These are phyloP conservation scores for Raddia guianensis DNA, from an alignment of 176 grass and related monocot genomes.

Conservation along the genomic window DNA sequence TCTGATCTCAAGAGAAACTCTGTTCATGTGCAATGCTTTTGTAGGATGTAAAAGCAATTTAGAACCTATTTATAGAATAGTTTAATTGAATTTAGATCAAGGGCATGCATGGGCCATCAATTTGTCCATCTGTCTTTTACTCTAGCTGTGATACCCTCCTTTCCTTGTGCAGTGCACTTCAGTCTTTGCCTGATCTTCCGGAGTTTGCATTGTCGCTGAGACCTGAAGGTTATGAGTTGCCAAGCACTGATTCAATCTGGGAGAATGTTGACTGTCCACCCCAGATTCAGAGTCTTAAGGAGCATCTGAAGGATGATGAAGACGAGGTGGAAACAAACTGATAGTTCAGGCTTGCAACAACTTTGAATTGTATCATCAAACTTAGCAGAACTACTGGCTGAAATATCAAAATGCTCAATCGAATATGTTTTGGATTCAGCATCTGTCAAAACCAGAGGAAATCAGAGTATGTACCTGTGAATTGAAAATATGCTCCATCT, in stretches of 20 bases:
- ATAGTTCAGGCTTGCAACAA: slow-evolving; percentile 26
- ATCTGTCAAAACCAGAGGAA: slow-evolving; percentile 10
- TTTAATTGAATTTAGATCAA: slow-evolving; percentile 5
- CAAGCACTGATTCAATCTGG: slow-evolving; percentile 65
- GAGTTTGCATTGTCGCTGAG: slow-evolving; percentile 84
- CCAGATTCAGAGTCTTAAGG: slow-evolving; percentile 85
- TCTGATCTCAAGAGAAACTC: slow-evolving; percentile 3
- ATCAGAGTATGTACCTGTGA: slow-evolving; percentile 29
- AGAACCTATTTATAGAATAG: neutral
- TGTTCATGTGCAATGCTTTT: neutral
- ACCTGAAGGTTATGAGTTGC: slow-evolving; percentile 79
- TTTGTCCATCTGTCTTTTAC: slow-evolving; percentile 1
- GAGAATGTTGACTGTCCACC: slow-evolving; percentile 64
- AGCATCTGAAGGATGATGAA: slow-evolving; percentile 71
- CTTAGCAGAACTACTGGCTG: slow-evolving; percentile 10
- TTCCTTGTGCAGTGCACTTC: slow-evolving; percentile 58
- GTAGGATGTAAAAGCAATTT: neutral
- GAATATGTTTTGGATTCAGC: slow-evolving; percentile 33
- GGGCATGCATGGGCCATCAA: neutral
- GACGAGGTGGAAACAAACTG: slow-evolving; percentile 47
- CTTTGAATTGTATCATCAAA: slow-evolving; percentile 34
- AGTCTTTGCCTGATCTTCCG: slow-evolving; percentile 83
- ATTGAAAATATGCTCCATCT: slow-evolving; percentile 26
- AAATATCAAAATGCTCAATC: slow-evolving; percentile 13
- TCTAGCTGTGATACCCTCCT: slow-evolving; percentile 19